Base-by-base conservation (phyloP, 495 filamentous ascomycete species). In the Aspergillus conjunctus region DNA sequence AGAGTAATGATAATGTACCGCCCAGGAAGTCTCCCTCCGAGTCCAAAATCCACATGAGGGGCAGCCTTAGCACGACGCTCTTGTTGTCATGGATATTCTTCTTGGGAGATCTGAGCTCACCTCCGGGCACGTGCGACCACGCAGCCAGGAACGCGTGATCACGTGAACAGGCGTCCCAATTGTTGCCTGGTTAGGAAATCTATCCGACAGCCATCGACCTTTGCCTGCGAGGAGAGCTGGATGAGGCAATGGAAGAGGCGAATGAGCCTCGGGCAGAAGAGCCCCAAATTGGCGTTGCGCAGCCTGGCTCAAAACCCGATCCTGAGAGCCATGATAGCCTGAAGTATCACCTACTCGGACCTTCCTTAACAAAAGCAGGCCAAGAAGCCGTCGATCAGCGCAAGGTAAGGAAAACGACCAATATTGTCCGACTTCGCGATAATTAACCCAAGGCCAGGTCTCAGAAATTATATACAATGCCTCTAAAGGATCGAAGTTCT, bases 391-490 rank as follows among this genome's bases (percentile, higher is more conserved):
- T 98, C n/a, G 90, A 98, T 69, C 94, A 98, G 80, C 81, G 84
- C 55, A 94, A 93, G 79, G 89, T 88, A 69, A 59, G 67, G 26
- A 26, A 26, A 26, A 26, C 34, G 11, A 12, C 17, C 14, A n/a
- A 5, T 22, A 41, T 7, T n/a, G n/a, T 7, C 2, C 26, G 26
- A 26, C 2, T 26, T 26, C 26, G 26, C 5, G 26, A 5, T 26
- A 26, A 26, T 26, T 26, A 26, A 26, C 26, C 26, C 5, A 2
- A 17, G 14, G 7, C 33, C 54, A 89, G 85, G 90, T 96, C n/a
- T 93, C 92, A 0, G 92, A 98, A 71, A 86, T 99, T 59, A 99
- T 99, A 52, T 97, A 96, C 75, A 91, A 95, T 73, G 93, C 94
- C 12, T 96, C 92, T 12, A 97, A 92, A 71, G 95, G 95, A 22